Percentiles rank a stretch among this genome's conserved stretches.
These are phyloP conservation scores for Candida silvatica DNA, from an alignment of 805 yeast genomes.

Conservation along the genomic window DNA sequence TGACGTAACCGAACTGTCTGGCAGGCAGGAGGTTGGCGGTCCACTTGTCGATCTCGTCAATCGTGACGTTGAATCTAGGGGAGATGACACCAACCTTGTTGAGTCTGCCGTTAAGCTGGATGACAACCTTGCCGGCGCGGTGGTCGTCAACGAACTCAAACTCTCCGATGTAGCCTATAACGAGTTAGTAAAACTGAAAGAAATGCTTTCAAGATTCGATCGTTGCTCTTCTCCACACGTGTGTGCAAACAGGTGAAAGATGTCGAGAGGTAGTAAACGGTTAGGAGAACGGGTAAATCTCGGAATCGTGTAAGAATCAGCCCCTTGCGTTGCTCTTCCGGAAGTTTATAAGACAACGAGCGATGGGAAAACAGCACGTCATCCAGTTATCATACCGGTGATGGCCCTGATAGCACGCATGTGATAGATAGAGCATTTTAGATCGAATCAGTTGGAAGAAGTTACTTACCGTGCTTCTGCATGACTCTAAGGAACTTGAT, in stretches of 20 bases:
- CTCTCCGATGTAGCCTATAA: constrained; percentile 81
- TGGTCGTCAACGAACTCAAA: constrained; percentile 98
- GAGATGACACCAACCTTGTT: constrained; percentile 99
- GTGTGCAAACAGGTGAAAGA: too few species aligned
- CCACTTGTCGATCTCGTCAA: constrained; percentile 96
- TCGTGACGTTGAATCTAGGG: constrained; percentile 97
- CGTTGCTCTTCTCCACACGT: constrained; percentile 30
- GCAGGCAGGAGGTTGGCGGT: constrained; percentile 97
- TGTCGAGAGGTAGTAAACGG: constrained; percentile 66
- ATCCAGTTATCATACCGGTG: constrained; percentile 98
- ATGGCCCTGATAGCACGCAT: too few species aligned
- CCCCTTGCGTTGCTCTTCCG: constrained; percentile 58
- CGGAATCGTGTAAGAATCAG: constrained; percentile 61
- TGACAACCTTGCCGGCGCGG: constrained; percentile 98
- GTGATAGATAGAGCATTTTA: too few species aligned
- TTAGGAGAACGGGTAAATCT: constrained; percentile 24
- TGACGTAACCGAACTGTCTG: constrained; percentile 97
- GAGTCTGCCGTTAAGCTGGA: constrained; percentile 95
- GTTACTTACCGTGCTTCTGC: constrained; percentile 92
- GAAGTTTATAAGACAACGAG: constrained; percentile 96
- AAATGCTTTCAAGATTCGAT: constrained; percentile 2
- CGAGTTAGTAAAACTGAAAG: neutral
- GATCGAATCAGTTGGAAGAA: too few species aligned
- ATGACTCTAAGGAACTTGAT: constrained; percentile 94
- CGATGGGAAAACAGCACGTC: constrained; percentile 75